phyloP scores from a whole-genome alignment of 2,329 filamentous ascomycete genomes.

The Lachnellula suecica region DNA sequence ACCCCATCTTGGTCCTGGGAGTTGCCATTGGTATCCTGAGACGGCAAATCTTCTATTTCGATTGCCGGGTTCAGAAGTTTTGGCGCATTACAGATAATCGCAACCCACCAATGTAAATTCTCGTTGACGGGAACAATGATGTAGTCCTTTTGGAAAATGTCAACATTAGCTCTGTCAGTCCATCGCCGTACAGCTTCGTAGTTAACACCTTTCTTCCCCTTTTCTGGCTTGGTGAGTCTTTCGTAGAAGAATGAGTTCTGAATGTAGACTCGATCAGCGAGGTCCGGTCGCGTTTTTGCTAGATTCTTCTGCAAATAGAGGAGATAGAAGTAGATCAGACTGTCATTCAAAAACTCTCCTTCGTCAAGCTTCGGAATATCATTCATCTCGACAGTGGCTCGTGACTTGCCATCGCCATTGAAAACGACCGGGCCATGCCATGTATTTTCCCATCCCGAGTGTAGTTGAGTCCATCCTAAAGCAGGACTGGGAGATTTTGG shows the following conservation, averaged over 20 bases:
- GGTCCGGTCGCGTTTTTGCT: slow-evolving; percentile 51
- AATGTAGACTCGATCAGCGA: slow-evolving; percentile 71
- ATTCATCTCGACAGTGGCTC: slow-evolving; percentile 65
- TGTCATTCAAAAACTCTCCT: slow-evolving; percentile 88
- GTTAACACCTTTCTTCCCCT: slow-evolving; percentile 64
- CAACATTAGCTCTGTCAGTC: slow-evolving; percentile 69
- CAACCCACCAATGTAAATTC: slow-evolving; percentile 85
- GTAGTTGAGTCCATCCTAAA: slow-evolving; percentile 47
- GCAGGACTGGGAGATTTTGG: slow-evolving; percentile 22
- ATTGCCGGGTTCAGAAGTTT: slow-evolving; percentile 48
- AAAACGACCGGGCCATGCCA: slow-evolving; percentile 63
- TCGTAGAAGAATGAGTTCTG: slow-evolving; percentile 94
- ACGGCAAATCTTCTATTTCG: slow-evolving; percentile 2
- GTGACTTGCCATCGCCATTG: slow-evolving; percentile 55
- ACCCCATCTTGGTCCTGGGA: neutral
- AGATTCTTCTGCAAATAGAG: slow-evolving; percentile 67
- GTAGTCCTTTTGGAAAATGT: slow-evolving; percentile 84
- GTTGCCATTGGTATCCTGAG: neutral
- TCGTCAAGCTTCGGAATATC: slow-evolving; percentile 79
- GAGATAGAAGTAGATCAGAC: slow-evolving; percentile 84
- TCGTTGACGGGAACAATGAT: slow-evolving; percentile 93
- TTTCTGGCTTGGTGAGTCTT: slow-evolving; percentile 61
- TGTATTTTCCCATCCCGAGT: slow-evolving; percentile 49
- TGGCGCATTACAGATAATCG: slow-evolving; percentile 87
- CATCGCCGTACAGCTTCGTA: slow-evolving; percentile 84